A percentile compares a stretch with the other conserved stretches of the same genome.
These are phyloP conservation scores for Combretum micranthum DNA, from an alignment of 345 rosid species.

Conservation along the genomic window DNA sequence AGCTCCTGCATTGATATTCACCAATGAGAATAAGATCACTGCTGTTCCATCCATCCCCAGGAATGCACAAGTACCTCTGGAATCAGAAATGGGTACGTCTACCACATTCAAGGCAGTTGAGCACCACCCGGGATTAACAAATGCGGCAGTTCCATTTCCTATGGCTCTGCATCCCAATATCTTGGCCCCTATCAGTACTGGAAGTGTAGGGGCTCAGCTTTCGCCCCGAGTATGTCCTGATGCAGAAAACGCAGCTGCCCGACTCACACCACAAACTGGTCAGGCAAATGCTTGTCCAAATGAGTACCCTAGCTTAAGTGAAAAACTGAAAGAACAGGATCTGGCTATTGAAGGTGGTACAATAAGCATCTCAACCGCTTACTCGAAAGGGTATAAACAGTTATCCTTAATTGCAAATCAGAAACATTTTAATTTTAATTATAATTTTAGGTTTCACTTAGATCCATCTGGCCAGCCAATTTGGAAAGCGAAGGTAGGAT, in stretches of 20 bases:
- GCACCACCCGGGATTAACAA: constrained; percentile 29
- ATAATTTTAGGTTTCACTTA: too few relatives aligned
- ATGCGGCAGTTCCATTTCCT: constrained; percentile 46
- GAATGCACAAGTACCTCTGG: constrained; percentile 29
- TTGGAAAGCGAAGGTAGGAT: neutral
- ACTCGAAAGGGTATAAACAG: constrained; percentile 61
- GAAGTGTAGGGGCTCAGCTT: constrained; percentile 28
- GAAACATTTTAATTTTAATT: too few relatives aligned
- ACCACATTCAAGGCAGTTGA: constrained; percentile 32
- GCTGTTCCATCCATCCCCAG: constrained; percentile 32
- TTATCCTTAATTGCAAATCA: too few relatives aligned
- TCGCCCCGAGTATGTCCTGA: constrained; percentile 30
- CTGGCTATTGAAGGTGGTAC: constrained; percentile 63
- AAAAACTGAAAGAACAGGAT: constrained; percentile 43
- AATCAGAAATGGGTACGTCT: constrained; percentile 30
- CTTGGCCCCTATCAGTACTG: constrained; percentile 29
- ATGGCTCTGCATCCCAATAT: constrained; percentile 48
- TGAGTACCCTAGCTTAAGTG: constrained; percentile 30
- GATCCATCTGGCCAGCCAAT: too few relatives aligned
- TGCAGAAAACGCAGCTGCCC: constrained; percentile 25
- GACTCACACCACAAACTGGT: constrained; percentile 22
- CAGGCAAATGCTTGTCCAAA: constrained; percentile 18
- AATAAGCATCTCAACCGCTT: constrained; percentile 73
- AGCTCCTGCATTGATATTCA: constrained; percentile 29
- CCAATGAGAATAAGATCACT: constrained; percentile 42